These are phyloP conservation scores for Rhizophagus clarus DNA, from an alignment of 192 early-diverging fungal species.

Conservation along the genomic window DNA sequence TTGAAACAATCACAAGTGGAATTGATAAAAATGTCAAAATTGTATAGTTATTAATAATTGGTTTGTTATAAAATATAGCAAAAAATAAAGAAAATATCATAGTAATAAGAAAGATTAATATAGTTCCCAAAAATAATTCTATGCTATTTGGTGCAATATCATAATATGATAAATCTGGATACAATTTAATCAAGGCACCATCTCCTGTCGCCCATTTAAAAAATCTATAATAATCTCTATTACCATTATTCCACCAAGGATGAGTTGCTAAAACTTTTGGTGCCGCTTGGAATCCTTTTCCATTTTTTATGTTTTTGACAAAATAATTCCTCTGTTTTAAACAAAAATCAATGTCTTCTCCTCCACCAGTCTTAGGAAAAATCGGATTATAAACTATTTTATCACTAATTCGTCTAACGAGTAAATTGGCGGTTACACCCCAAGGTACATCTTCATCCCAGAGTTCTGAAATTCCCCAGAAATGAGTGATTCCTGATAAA, in stretches of 20 bases:
- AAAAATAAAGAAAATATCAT: background rate
- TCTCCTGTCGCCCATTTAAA: slow-evolving; percentile 10
- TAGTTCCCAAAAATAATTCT: background rate
- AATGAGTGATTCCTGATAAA: background rate
- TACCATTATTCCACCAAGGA: slow-evolving; percentile 31
- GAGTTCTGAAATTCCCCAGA: slow-evolving; percentile 8
- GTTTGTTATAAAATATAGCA: background rate
- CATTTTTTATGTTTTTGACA: background rate
- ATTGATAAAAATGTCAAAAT: background rate
- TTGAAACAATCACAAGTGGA: background rate
- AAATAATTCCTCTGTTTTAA: background rate
- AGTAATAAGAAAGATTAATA: background rate
- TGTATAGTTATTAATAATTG: background rate
- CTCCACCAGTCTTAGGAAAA: slow-evolving; percentile 26
- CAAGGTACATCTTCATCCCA: background rate
- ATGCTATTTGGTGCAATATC: background rate
- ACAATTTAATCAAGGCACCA: slow-evolving; percentile 4
- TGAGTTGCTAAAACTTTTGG: slow-evolving; percentile 1
- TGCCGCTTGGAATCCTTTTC: background rate
- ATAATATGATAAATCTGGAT: background rate
- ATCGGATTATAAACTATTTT: background rate
- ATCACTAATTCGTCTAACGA: background rate
- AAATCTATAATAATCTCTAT: background rate
- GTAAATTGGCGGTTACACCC: slow-evolving; percentile 25
- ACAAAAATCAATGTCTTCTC: slow-evolving; percentile 28